Conservation (phyloP, 2,329 filamentous ascomycete species). For the Amauroascus niger region DNA sequence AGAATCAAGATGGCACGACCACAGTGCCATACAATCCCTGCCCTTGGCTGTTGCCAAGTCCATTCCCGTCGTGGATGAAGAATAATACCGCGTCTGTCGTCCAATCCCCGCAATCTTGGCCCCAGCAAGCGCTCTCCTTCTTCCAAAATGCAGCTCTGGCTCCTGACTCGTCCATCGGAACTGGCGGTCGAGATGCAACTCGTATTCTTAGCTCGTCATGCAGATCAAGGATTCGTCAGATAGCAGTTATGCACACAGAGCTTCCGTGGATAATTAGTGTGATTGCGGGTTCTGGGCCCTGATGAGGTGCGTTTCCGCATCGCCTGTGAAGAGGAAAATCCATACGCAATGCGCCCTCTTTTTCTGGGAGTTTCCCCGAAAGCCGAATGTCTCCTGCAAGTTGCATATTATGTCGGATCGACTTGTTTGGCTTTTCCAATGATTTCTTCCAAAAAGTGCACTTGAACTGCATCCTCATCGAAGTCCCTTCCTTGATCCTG, state of each 20-base stretch:
- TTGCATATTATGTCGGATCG: no score
- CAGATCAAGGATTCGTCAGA: constrained; percentile 4
- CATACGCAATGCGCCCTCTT: neutral
- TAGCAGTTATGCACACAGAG: neutral
- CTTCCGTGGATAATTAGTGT: neutral
- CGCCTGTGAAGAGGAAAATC: neutral
- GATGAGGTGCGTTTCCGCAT: neutral
- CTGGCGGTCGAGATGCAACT: constrained; percentile 1
- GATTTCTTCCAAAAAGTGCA: no score
- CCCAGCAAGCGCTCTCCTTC: constrained; percentile 11
- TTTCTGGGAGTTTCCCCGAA: neutral
- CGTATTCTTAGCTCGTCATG: constrained; percentile 1
- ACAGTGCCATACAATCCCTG: constrained; percentile 7
- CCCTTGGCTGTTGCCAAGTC: constrained; percentile 4
- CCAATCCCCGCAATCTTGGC: constrained; percentile 7
- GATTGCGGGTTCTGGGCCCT: constrained; percentile 4
- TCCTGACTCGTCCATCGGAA: neutral
- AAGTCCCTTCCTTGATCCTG: neutral
- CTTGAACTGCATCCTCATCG: neutral
- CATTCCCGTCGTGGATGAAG: constrained; percentile 1
- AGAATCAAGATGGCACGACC: constrained; percentile 3
- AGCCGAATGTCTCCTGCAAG: no score
- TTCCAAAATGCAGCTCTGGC: constrained; percentile 9
- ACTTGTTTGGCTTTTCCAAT: no score
- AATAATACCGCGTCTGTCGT: constrained; percentile 12